phyloP scores from a whole-genome alignment of 176 grass and related monocot genomes.

The Tillandsia leiboldiana region DNA sequence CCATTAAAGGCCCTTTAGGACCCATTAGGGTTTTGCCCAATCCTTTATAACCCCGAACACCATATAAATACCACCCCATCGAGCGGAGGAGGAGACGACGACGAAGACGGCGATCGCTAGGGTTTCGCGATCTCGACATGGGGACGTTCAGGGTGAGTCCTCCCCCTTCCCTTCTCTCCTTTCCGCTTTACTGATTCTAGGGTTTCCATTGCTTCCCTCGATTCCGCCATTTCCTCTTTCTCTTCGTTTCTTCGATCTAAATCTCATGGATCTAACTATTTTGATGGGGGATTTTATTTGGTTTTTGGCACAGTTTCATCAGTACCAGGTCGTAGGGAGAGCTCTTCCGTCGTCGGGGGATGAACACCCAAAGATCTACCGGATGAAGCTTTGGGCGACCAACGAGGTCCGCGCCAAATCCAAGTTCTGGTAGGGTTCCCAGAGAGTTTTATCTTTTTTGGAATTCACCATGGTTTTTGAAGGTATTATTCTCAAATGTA shows the following conservation, averaged over 20 bases:
- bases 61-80: neutral
- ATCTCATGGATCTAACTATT: slow-evolving; percentile 1
- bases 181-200: neutral
- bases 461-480: neutral
- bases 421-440: slow-evolving; percentile 68
- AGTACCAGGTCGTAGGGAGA: slow-evolving; percentile 97
- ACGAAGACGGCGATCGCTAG: neutral
- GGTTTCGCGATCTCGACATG: slow-evolving; percentile 34
- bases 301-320: slow-evolving; percentile 64
- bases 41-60: neutral
- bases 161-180: neutral
- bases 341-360: slow-evolving; percentile 62
- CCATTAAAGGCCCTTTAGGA: neutral
- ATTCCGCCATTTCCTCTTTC: neutral
- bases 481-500: neutral
- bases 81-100: neutral
- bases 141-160: slow-evolving; percentile 63
- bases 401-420: slow-evolving; percentile 92
- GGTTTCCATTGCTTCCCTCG: neutral
- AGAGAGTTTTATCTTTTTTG: neutral
- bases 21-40: slow-evolving; percentile 1
- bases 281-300: neutral
- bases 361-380: slow-evolving; percentile 91
- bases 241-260: neutral
- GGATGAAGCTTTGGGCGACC: slow-evolving; percentile 97